A percentile compares a stretch with the other conserved stretches of the same genome.
phyloP scores from a whole-genome alignment of 2,329 filamentous ascomycete genomes.

The Neophaeococcomyces mojaviensis region DNA sequence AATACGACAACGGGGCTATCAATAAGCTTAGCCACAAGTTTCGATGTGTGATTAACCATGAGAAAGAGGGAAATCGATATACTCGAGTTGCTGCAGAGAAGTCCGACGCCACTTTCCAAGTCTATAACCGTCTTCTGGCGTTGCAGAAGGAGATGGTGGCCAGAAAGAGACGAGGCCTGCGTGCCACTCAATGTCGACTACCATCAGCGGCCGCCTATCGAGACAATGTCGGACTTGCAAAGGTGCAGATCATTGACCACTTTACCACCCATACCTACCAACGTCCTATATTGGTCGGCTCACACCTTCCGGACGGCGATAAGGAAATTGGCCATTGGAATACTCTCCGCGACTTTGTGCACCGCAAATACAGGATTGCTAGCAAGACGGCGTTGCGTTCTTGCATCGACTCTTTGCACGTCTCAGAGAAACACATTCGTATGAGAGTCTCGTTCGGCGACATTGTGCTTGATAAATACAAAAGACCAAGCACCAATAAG shows the following conservation, averaged over 20 bases:
- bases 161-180: conserved; percentile 13
- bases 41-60: conserved; percentile 13
- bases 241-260: conserved; percentile 10
- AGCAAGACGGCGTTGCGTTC: conserved; percentile 27
- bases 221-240: conserved; percentile 13
- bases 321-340: conserved; percentile 21
- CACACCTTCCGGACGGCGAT: conserved; percentile 11
- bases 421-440: conserved; percentile 30
- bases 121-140: conserved; percentile 16
- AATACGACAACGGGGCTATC: conserved; percentile 10
- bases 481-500: conserved; percentile 23
- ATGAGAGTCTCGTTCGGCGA: conserved; percentile 38
- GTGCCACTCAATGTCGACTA: conserved; percentile 15
- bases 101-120: conserved; percentile 8
- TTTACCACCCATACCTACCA: conserved; percentile 12
- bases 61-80: background rate
- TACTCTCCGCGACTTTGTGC: conserved; percentile 19
- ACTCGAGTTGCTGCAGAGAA: conserved; percentile 12
- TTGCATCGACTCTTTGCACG: conserved; percentile 27
- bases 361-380: conserved; percentile 26
- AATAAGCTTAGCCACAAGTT: conserved; percentile 12
- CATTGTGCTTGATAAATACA: conserved; percentile 33
- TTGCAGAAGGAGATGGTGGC: conserved; percentile 20
- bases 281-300: conserved; percentile 11
- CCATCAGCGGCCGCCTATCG: conserved; percentile 16